Percentiles rank a stretch among this genome's conserved stretches.
Evolutionary conservation across 73 alveolate species (phyloP).

Genomic region (Uronychia setigera): DNA sequence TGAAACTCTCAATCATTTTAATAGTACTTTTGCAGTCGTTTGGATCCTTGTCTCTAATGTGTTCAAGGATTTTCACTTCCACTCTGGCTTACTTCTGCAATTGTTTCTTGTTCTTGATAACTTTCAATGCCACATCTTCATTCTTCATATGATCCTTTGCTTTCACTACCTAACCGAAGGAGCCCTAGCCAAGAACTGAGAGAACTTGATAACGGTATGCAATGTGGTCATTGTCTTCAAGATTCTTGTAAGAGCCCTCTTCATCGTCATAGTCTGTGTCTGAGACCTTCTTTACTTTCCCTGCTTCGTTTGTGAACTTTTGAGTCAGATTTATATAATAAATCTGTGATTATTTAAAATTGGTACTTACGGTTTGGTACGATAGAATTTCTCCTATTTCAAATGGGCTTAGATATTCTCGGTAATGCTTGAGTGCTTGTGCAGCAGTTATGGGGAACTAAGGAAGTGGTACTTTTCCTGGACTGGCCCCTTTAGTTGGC

Average conservation of each 20-base stretch:
- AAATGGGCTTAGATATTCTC: slow-evolving; percentile 53
- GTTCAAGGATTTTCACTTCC: slow-evolving; percentile 72
- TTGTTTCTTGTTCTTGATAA: slow-evolving; percentile 74
- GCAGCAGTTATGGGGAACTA: slow-evolving; percentile 11
- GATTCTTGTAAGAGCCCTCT: slow-evolving; percentile 25
- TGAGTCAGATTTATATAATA: background rate
- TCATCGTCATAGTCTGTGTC: slow-evolving; percentile 43
- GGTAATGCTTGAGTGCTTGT: slow-evolving; percentile 57
- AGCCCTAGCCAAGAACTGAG: background rate
- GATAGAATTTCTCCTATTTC: slow-evolving; percentile 65
- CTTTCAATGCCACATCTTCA: slow-evolving; percentile 66
- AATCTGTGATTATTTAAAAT: slow-evolving; percentile 10
- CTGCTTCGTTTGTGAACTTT: background rate
- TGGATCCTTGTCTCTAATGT: slow-evolving; percentile 67
- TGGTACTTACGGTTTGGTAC: slow-evolving; percentile 2
- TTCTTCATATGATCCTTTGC: slow-evolving; percentile 61
- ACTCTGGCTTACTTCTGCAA: slow-evolving; percentile 75
- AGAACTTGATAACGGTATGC: background rate
- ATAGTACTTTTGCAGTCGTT: slow-evolving; percentile 68
- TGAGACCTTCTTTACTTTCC: slow-evolving; percentile 3
- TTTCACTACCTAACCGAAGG: slow-evolving; percentile 17
- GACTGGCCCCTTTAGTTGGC: background rate
- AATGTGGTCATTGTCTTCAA: background rate
- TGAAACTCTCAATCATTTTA: slow-evolving; percentile 66
- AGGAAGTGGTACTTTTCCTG: background rate